These are phyloP conservation scores for Jatropha curcas DNA, from an alignment of 345 rosid genomes.

Conservation along the genomic window DNA sequence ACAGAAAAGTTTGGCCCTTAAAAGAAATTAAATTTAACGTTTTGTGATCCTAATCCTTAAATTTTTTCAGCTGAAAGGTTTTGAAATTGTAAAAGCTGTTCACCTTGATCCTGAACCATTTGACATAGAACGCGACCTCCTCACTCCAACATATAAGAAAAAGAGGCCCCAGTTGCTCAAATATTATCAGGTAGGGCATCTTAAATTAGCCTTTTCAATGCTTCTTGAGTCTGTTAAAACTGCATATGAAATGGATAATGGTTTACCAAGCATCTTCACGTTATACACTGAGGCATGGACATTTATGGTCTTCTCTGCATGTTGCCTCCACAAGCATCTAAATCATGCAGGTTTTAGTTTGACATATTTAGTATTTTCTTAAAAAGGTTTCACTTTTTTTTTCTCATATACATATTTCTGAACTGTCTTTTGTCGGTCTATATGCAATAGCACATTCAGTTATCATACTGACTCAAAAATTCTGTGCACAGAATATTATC, in stretches of 20 bases:
- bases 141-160: constrained; percentile 94
- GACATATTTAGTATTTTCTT: too few relatives aligned
- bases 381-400: too few relatives aligned
- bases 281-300: background rate
- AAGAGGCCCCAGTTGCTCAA: constrained; percentile 89
- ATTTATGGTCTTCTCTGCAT: too few relatives aligned
- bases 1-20: background rate
- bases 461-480: background rate
- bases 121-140: constrained; percentile 82
- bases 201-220: too few relatives aligned
- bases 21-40: background rate
- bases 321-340: too few relatives aligned
- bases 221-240: background rate
- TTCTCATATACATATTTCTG: too few relatives aligned
- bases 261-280: background rate
- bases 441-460: background rate
- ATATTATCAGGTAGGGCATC: constrained; percentile 62
- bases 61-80: constrained; percentile 74
- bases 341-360: too few relatives aligned
- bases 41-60: background rate
- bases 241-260: too few relatives aligned
- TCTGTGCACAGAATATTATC: constrained; percentile 49
- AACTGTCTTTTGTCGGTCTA: background rate
- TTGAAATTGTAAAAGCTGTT: constrained; percentile 74
- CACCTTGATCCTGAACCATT: constrained; percentile 86